Evolutionary conservation across 805 yeast species (phyloP), one percentile per base, ranked within the genome.

Genomic region (Yarrowia deformans): DNA sequence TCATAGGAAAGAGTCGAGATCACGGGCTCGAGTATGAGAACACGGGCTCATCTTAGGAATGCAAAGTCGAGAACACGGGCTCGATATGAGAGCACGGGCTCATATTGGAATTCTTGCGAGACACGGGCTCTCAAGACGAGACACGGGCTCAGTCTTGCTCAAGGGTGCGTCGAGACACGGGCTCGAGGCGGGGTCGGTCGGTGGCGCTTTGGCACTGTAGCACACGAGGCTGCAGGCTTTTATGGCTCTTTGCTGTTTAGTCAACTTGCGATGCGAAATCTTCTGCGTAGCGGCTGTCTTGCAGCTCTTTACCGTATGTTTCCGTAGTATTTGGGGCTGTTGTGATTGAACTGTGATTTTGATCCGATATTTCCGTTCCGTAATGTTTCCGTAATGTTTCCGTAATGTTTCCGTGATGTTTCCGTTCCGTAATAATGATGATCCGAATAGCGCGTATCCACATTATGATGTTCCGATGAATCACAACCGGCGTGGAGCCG

Each of bases 101-200:
- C 64, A 56, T 43, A 40, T 35, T 40, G 63, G 63, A 42, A 56
- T 56, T 35, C 6, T 52, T 58, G 45, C 64, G 64, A 43, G 49
- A 42, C 64, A 58, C 49, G 64, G 64, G 64, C 64, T 58, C 64
- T 16, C 13, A 52, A 52, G 58, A 42, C 64, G 42, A 34, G 49
- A 16, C 64, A 56, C 64, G 40, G 64, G 66, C 66, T 60, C 34
- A 13, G 40, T 56, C 64, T 56, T 40, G 16, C 16, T n/a, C 14
- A 10, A 13, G 13, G n/a, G 52, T 40, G 63, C 63, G 63, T 56
- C 66, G 52, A 45, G 52, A 18, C 66, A 60, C 52, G 66, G 42
- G 66, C 66, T 60, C 52, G 63, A 45, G 66, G 66, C 52, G 23
- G 52, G 52, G 23, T 55, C 19, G 37, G 63, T 60, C 66, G 66